Conservation (phyloP, 1,139 yeast genomes). For the Taphrina pruni region DNA sequence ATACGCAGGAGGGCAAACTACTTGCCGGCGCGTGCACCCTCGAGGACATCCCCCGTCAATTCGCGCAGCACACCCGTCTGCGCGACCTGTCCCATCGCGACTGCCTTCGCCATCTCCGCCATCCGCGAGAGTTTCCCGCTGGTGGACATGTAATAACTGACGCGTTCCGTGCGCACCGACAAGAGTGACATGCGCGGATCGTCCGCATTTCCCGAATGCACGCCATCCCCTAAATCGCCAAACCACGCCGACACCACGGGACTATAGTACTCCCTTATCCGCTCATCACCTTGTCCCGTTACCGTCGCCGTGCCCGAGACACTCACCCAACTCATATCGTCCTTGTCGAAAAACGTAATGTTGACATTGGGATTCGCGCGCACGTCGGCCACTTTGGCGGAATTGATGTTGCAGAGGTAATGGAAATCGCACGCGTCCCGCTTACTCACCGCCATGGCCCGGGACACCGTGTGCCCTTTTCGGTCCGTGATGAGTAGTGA, state of each 20-base stretch:
- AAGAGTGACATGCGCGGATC: slow-evolving; percentile 35
- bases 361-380: slow-evolving; percentile 1
- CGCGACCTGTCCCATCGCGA: slow-evolving; percentile 34
- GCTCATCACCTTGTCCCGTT: slow-evolving; percentile 14
- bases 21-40: slow-evolving; percentile 37
- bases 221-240: slow-evolving; percentile 31
- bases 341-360: slow-evolving; percentile 29
- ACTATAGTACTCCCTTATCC: slow-evolving; percentile 31
- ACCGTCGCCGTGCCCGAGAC: slow-evolving; percentile 38
- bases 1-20: background rate
- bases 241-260: slow-evolving; percentile 40
- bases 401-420: slow-evolving; percentile 36
- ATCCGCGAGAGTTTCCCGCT: slow-evolving; percentile 32
- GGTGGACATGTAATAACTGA: slow-evolving; percentile 33
- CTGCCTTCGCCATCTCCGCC: slow-evolving; percentile 37
- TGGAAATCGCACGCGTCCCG: slow-evolving; percentile 35
- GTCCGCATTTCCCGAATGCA: slow-evolving; percentile 34
- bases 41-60: slow-evolving; percentile 31
- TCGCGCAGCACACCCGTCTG: slow-evolving; percentile 37
- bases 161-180: slow-evolving; percentile 30
- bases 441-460: slow-evolving; percentile 37
- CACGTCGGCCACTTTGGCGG: slow-evolving; percentile 28
- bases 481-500: slow-evolving; percentile 33
- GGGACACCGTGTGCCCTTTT: slow-evolving; percentile 23
- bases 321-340: slow-evolving; percentile 31